Conservation (phyloP, 768 basidiomycete species). For the Amanita inopinata region DNA sequence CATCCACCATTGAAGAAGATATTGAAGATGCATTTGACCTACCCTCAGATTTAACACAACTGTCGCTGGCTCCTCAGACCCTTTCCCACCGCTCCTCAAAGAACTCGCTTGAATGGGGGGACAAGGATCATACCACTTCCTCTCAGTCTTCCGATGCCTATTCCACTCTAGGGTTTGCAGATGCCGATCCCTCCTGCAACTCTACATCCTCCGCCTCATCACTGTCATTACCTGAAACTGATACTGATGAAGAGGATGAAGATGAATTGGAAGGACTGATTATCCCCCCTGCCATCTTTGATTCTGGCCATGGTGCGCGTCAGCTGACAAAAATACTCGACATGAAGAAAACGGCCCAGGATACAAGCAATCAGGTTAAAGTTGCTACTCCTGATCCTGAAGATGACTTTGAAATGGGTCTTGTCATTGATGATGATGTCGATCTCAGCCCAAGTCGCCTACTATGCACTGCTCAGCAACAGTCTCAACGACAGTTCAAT, state of each 20-base stretch:
- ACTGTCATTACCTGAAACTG: constrained; percentile 55
- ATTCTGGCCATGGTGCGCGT: constrained; percentile 50
- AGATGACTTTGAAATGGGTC: constrained; percentile 80
- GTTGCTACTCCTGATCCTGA: constrained; percentile 56
- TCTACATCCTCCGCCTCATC: constrained; percentile 61
- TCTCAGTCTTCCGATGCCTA: constrained; percentile 86
- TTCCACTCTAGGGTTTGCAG: constrained; percentile 68
- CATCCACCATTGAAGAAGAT: constrained; percentile 54
- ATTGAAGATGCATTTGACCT: constrained; percentile 78
- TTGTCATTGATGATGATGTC: constrained; percentile 74
- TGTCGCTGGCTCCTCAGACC: constrained; percentile 73
- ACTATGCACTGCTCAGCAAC: constrained; percentile 37
- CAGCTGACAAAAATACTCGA: constrained; percentile 43
- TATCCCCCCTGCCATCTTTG: constrained; percentile 67
- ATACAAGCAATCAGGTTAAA: constrained; percentile 29
- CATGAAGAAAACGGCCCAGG: constrained; percentile 44
- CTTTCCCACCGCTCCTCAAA: constrained; percentile 74
- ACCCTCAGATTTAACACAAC: constrained; percentile 69
- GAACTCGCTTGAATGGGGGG: constrained; percentile 77
- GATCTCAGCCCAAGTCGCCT: constrained; percentile 77
- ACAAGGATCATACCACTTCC: constrained; percentile 73
- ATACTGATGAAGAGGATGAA: constrained; percentile 66
- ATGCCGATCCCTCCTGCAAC: constrained; percentile 61
- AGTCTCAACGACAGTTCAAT: constrained; percentile 31
- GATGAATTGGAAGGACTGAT: constrained; percentile 76